Conservation (phyloP, 1,139 yeast species). For the Yamadazyma trypodendri region DNA sequence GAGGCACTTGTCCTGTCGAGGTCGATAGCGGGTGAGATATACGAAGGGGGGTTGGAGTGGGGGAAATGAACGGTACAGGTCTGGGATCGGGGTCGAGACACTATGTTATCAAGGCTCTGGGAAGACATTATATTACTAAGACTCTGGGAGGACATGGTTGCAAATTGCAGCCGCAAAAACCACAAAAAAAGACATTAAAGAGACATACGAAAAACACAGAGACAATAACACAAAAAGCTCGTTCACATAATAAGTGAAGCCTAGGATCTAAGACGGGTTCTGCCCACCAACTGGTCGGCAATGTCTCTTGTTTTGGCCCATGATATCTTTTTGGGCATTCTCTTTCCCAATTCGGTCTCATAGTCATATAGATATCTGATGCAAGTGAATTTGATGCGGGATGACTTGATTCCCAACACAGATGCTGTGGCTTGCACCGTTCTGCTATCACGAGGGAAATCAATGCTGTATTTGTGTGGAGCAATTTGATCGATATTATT, state of each 20-base stretch:
- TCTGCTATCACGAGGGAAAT: slow-evolving; percentile 33
- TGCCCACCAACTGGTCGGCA: slow-evolving; percentile 84
- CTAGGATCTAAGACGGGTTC: slow-evolving; percentile 38
- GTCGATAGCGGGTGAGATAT: background rate
- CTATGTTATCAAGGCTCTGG: background rate
- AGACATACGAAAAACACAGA: background rate
- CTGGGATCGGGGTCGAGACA: background rate
- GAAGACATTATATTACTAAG: background rate
- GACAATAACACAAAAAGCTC: too few species aligned
- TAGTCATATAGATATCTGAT: slow-evolving; percentile 75
- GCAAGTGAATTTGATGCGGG: slow-evolving; percentile 73
- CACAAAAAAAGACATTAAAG: background rate
- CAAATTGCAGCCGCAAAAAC: slow-evolving; percentile 1
- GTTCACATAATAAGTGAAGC: too few species aligned
- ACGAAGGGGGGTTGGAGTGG: background rate
- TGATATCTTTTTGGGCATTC: slow-evolving; percentile 87
- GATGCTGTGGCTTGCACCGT: slow-evolving; percentile 62
- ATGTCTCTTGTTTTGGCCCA: slow-evolving; percentile 76
- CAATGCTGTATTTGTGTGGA: slow-evolving; percentile 27
- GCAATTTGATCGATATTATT: slow-evolving; percentile 26
- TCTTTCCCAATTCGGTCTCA: slow-evolving; percentile 74
- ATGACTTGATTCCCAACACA: slow-evolving; percentile 81
- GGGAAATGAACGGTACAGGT: background rate
- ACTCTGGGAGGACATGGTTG: background rate
- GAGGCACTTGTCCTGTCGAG: background rate